A percentile compares a stretch with the other conserved stretches of the same genome.
Evolutionary conservation across 2,329 filamentous ascomycete species (phyloP).

Genomic region (Tolypocladium inflatum): DNA sequence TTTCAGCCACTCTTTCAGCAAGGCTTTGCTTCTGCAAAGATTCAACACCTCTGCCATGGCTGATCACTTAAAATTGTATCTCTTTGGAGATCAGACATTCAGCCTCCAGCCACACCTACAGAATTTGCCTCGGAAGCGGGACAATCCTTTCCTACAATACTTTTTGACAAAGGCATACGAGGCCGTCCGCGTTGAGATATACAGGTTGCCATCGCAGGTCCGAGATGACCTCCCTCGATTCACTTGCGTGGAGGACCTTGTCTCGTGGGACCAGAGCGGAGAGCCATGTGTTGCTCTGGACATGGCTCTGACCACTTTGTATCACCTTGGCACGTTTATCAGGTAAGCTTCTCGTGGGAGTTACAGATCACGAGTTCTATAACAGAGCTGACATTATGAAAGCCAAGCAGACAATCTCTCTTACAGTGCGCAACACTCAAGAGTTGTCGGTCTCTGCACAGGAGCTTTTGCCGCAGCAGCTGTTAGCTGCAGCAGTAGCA

Average conservation of each 20-base stretch:
- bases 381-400: not conserved
- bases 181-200: constrained; percentile 2
- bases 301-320: constrained; percentile 4
- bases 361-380: not conserved
- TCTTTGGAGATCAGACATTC: constrained; percentile 6
- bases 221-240: constrained; percentile 3
- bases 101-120: not conserved
- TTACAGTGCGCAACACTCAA: not conserved
- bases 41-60: not conserved
- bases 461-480: constrained; percentile 3
- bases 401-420: not conserved
- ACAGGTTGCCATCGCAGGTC: not conserved
- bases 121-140: not conserved
- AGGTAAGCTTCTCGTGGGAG: not conserved
- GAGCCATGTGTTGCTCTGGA: constrained; percentile 2
- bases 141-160: constrained; percentile 1
- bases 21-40: not conserved
- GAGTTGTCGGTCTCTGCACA: constrained; percentile 2
- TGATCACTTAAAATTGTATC: constrained; percentile 2
- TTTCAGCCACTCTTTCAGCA: not conserved
- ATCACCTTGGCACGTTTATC: constrained; percentile 4
- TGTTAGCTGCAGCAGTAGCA: constrained; percentile 2
- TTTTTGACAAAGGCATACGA: constrained; percentile 4
- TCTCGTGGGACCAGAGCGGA: constrained; percentile 1
- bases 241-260: constrained; percentile 2